These are phyloP conservation scores for Pterocarpus macrocarpus DNA, from an alignment of 306 rosid species.

Conservation along the genomic window DNA sequence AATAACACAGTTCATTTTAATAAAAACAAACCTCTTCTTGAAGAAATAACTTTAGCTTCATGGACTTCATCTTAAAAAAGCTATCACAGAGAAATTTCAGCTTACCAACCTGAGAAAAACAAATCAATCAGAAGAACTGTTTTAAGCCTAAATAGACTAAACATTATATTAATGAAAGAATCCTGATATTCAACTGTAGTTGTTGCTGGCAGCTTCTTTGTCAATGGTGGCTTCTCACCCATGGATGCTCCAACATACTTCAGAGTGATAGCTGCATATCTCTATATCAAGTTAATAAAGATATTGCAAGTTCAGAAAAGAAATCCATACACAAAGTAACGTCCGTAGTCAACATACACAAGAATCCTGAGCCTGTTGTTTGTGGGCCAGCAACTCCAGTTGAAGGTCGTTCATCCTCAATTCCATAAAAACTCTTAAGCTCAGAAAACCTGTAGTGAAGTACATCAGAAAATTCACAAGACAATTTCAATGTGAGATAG, in stretches of 20 bases:
- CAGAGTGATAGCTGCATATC: constrained; percentile 81
- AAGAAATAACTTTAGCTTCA: constrained; percentile 78
- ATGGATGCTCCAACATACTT: constrained; percentile 94
- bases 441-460: constrained; percentile 71
- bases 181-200: constrained; percentile 65
- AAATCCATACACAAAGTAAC: neutral
- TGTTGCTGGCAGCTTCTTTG: constrained; percentile 86
- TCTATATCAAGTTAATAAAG: constrained; percentile 38
- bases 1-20: constrained; percentile 24
- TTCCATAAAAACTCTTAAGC: constrained; percentile 81
- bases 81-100: constrained; percentile 90
- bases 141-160: constrained; percentile 35
- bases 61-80: constrained; percentile 86
- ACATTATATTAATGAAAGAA: constrained; percentile 25
- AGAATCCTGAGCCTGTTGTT: constrained; percentile 80
- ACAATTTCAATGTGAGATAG: neutral
- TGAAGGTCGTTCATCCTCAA: constrained; percentile 74
- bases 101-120: constrained; percentile 76
- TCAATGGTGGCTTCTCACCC: constrained; percentile 83
- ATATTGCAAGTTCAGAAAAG: constrained; percentile 26
- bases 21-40: constrained; percentile 79
- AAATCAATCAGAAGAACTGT: constrained; percentile 33
- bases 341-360: constrained; percentile 66
- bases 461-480: constrained; percentile 37
- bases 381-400: constrained; percentile 72